phyloP scores from a whole-genome alignment of 139 green algal genomes.

The Axilococcus clingmanii region DNA sequence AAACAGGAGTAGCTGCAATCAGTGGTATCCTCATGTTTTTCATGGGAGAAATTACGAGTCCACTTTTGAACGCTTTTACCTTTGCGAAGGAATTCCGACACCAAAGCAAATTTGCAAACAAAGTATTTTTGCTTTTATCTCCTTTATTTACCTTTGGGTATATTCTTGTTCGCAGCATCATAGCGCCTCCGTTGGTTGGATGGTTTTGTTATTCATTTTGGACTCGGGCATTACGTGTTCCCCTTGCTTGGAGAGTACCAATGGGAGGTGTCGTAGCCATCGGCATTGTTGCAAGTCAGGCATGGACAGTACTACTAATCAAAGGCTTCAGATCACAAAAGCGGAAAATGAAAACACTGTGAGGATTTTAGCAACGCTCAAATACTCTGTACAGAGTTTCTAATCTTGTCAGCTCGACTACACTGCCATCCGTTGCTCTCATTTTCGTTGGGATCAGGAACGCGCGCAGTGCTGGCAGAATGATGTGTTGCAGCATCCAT shows the following conservation, averaged over 20 bases:
- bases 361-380: conserved; percentile 67
- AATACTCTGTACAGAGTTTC: conserved; percentile 87
- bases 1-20: not conserved
- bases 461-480: conserved; percentile 38
- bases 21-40: conserved; percentile 4
- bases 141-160: conserved; percentile 7
- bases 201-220: not conserved
- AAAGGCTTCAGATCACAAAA: too few species aligned
- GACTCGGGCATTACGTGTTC: conserved; percentile 3
- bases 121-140: conserved; percentile 1
- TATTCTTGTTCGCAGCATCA: not conserved
- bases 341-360: not conserved
- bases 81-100: not conserved
- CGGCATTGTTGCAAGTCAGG: conserved; percentile 16
- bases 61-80: conserved; percentile 12
- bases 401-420: conserved; percentile 72
- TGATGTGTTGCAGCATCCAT: not conserved
- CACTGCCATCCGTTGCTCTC: conserved; percentile 49
- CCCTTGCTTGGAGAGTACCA: conserved; percentile 5
- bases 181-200: not conserved
- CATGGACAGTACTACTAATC: too few species aligned
- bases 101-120: not conserved
- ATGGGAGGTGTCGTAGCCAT: conserved; percentile 18
- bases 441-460: conserved; percentile 31
- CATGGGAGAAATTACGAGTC: conserved; percentile 11